Evolutionary conservation across 2,329 filamentous ascomycete genomes (phyloP), one percentile per base, ranked within the genome.

Genomic region (Fusarium aywerte): DNA sequence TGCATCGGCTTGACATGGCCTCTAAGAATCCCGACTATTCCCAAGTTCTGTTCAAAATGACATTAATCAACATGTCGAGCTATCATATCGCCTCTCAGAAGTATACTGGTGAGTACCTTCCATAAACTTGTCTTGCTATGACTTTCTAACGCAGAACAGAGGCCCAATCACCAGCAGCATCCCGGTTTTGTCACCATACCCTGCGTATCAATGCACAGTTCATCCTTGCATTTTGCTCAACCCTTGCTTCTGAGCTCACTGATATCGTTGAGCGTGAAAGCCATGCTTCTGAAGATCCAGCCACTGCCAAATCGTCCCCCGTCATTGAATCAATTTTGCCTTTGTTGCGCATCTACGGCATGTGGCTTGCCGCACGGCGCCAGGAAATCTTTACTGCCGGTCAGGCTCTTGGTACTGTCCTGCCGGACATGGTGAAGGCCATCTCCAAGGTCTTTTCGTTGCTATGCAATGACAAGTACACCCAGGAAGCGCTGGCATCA

Each of bases 61-160:
- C 92, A 7, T 81, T 97, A 42, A 88, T 95, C 69, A 98, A 96
- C 73, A 91, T 98, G 64, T 89, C 92, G 7, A 92, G 94, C 8
- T 92, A 96, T 76, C 87, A 90, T 67, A 85, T 92, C 74, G 90
- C 92, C 9, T 73, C 74, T 13, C 53, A 68, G 27, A 74, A 75
- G 33, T 76, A 74, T 49, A 70, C 71, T 20, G 75, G 80, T 80
- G 62, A 62, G 81, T 77, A 13, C 32, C 5, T 23, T 21, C 11
- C 5, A 18, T n/a, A 21, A 21, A 16, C n/a, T 16, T 50, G n/a
- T 33, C 47, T 21, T 13, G 27, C 32, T 50, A 13, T 36, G 12
- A 25, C 20, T 35, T 21, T 16, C 42, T 62, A 40, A 55, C 56
- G 69, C 69, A 54, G n/a, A 52, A 50, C 62, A 83, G 83, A 83